A percentile compares a stretch with the other conserved stretches of the same genome.
These are phyloP conservation scores for Protomyces arabidopsidicola DNA, from an alignment of 1,139 yeast genomes.

Conservation along the genomic window DNA sequence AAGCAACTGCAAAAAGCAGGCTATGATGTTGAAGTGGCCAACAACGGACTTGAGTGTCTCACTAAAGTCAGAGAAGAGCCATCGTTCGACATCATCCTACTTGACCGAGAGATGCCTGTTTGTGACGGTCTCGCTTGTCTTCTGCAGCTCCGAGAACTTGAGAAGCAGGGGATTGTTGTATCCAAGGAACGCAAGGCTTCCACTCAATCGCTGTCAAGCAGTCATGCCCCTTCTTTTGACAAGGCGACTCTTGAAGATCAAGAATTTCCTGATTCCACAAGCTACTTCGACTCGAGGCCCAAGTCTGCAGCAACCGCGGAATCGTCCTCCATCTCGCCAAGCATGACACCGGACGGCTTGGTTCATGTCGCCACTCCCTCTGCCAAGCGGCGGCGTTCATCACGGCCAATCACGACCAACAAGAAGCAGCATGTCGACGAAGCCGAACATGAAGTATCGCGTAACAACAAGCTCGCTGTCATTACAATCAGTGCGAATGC, in stretches of 20 bases:
- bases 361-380: background rate
- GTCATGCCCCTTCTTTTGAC: background rate
- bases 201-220: background rate
- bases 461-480: background rate
- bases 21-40: conserved; percentile 78
- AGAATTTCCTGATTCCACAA: background rate
- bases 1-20: conserved; percentile 80
- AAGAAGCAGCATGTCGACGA: background rate
- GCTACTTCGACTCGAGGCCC: background rate
- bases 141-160: background rate
- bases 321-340: background rate
- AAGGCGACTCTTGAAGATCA: background rate
- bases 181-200: background rate
- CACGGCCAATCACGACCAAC: background rate
- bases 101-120: conserved; percentile 28
- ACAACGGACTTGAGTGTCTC: conserved; percentile 86
- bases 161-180: background rate
- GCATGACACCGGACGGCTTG: background rate
- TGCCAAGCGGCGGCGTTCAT: background rate
- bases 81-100: conserved; percentile 7
- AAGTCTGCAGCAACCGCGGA: background rate
- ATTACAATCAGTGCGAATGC: conserved; percentile 26
- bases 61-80: conserved; percentile 44
- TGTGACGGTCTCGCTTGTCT: conserved; percentile 7
- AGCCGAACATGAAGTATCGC: background rate